phyloP scores from a whole-genome alignment of 306 rosid species.

The Malus fusca region DNA sequence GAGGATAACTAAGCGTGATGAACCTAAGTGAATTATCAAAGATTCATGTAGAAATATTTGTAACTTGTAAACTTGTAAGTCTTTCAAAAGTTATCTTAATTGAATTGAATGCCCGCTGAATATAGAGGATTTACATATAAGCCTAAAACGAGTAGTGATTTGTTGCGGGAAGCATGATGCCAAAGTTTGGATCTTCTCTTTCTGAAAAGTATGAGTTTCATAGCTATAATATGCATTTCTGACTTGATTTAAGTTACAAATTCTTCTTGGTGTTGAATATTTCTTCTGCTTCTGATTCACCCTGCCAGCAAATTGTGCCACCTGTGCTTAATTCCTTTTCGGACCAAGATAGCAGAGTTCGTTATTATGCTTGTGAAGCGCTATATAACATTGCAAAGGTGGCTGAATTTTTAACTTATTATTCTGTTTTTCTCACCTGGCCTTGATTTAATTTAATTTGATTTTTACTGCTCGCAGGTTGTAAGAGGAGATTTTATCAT shows the following conservation, averaged over 20 bases:
- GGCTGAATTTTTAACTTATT: slow-evolving; percentile 11
- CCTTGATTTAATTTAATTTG: slow-evolving; percentile 18
- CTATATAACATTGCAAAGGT: slow-evolving; percentile 95
- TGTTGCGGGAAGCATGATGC: background rate
- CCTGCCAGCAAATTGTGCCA: slow-evolving; percentile 84
- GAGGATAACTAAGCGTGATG: background rate
- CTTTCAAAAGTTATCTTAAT: background rate
- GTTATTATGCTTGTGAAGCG: slow-evolving; percentile 98
- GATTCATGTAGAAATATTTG: background rate
- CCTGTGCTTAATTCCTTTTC: slow-evolving; percentile 83
- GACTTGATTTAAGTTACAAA: background rate
- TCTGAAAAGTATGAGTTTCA: background rate
- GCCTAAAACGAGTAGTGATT: background rate
- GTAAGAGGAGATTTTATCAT: slow-evolving; percentile 96
- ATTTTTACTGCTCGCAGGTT: slow-evolving; percentile 51
- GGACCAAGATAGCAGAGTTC: slow-evolving; percentile 99
- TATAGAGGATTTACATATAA: background rate
- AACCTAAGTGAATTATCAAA: background rate
- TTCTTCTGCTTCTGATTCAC: slow-evolving; percentile 16
- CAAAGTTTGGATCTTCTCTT: background rate
- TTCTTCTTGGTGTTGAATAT: background rate
- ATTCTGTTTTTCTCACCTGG: slow-evolving; percentile 9
- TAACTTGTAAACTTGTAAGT: background rate
- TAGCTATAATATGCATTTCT: background rate
- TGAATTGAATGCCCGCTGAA: background rate